A percentile compares a stretch with the other conserved stretches of the same genome.
phyloP scores from a whole-genome alignment of 2,329 filamentous ascomycete genomes.

The Lasiodiplodia sp. region DNA sequence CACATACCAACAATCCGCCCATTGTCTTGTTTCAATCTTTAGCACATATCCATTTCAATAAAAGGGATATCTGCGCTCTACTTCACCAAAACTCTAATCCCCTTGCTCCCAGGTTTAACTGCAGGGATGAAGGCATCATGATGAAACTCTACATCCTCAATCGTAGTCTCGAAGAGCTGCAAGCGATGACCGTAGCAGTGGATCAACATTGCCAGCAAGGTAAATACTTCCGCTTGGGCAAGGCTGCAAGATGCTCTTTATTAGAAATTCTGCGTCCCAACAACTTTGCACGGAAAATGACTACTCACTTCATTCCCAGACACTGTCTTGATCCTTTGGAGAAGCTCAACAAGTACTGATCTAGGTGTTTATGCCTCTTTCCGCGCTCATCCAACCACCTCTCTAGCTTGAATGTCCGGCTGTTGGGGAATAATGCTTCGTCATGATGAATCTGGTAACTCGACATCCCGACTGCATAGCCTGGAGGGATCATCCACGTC shows the following conservation, averaged over 20 bases:
- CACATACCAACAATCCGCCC: too few relatives aligned
- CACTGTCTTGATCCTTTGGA: conserved; percentile 42
- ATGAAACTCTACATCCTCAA: conserved; percentile 43
- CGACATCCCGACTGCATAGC: conserved; percentile 28
- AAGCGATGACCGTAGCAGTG: conserved; percentile 25
- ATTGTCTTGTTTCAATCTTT: too few relatives aligned
- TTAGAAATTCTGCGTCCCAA: not conserved
- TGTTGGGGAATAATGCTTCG: conserved; percentile 41
- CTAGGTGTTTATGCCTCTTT: conserved; percentile 30
- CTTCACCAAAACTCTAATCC: conserved; percentile 40
- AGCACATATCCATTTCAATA: too few relatives aligned
- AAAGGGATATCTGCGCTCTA: not conserved
- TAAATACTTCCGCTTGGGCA: conserved; percentile 25
- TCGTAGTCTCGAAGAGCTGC: conserved; percentile 34
- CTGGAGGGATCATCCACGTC: conserved; percentile 28
- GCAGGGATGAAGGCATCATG: conserved; percentile 51
- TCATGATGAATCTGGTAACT: conserved; percentile 40
- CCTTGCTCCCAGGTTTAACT: conserved; percentile 42
- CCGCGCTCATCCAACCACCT: conserved; percentile 41
- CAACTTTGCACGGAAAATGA: not conserved
- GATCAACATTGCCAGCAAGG: conserved; percentile 32
- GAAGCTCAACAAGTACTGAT: conserved; percentile 41
- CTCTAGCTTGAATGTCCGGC: conserved; percentile 38
- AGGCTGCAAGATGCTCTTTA: conserved; percentile 9
- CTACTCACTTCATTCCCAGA: conserved; percentile 41